Evolutionary conservation across 1,284 basidiomycete species (phyloP).

Genomic region (Vanrija pseudolonga): DNA sequence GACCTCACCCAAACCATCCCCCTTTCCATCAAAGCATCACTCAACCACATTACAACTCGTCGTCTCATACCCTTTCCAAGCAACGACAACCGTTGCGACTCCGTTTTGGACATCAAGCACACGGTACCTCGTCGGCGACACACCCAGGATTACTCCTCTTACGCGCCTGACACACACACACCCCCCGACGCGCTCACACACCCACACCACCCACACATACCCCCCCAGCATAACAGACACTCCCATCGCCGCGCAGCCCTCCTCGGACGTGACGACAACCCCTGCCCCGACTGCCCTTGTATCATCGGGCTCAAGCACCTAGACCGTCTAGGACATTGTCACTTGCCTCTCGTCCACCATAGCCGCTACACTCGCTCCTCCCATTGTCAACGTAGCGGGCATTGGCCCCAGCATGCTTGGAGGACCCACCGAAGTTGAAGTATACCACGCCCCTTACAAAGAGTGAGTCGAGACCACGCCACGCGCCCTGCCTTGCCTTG

Average conservation of each 20-base stretch:
- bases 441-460: constrained; percentile 25
- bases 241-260: neutral
- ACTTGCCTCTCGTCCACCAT: neutral
- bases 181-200: neutral
- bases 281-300: no score
- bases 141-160: no score
- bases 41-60: no score
- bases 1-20: no score
- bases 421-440: constrained; percentile 20
- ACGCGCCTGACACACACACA: no score
- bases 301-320: no score
- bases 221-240: neutral
- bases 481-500: no score
- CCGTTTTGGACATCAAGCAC: no score
- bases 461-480: constrained; percentile 11
- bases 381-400: neutral
- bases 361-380: neutral
- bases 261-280: neutral
- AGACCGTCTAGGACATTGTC: neutral
- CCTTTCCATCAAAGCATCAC: no score
- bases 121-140: no score
- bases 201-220: neutral
- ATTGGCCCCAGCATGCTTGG: constrained; percentile 10
- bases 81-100: no score
- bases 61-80: no score